Conservation (phyloP, 805 yeast species). For the Hemisphaericaspora nanyangensis region DNA sequence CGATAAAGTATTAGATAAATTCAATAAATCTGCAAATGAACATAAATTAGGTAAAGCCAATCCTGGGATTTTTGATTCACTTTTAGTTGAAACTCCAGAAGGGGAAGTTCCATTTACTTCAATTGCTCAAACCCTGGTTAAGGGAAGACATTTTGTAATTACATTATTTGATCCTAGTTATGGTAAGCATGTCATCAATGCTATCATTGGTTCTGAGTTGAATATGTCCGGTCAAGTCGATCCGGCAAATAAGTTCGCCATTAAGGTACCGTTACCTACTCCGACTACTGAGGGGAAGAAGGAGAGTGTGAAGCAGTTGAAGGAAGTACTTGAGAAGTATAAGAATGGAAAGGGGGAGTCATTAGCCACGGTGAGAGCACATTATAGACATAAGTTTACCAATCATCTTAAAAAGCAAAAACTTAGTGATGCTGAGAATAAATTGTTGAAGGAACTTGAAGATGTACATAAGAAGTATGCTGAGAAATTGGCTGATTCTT, state of each 20-base stretch:
- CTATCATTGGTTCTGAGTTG: slow-evolving; percentile 63
- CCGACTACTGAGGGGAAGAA: slow-evolving; percentile 64
- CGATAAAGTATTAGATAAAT: slow-evolving; percentile 46
- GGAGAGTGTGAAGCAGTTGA: slow-evolving; percentile 56
- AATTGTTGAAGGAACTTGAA: slow-evolving; percentile 60
- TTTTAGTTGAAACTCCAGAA: slow-evolving; percentile 49
- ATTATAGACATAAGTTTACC: slow-evolving; percentile 55
- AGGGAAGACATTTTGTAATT: slow-evolving; percentile 67
- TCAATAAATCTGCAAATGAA: slow-evolving; percentile 55
- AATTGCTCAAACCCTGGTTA: slow-evolving; percentile 67
- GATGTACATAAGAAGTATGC: slow-evolving; percentile 62
- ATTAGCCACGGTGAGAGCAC: slow-evolving; percentile 37
- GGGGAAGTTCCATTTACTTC: slow-evolving; percentile 49
- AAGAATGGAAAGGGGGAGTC: slow-evolving; percentile 52
- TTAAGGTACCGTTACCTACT: slow-evolving; percentile 73
- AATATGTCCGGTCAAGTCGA: slow-evolving; percentile 81
- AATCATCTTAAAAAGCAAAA: slow-evolving; percentile 50
- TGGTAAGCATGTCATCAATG: slow-evolving; percentile 63
- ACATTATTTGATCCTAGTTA: slow-evolving; percentile 85
- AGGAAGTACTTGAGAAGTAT: slow-evolving; percentile 61
- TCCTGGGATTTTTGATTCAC: slow-evolving; percentile 59
- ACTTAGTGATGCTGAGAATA: slow-evolving; percentile 52
- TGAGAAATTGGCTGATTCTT: slow-evolving; percentile 52
- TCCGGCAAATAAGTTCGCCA: slow-evolving; percentile 64
- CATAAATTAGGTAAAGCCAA: slow-evolving; percentile 67